phyloP scores from a whole-genome alignment of 2,329 filamentous ascomycete species.

The Aspergillus eucalypticola region DNA sequence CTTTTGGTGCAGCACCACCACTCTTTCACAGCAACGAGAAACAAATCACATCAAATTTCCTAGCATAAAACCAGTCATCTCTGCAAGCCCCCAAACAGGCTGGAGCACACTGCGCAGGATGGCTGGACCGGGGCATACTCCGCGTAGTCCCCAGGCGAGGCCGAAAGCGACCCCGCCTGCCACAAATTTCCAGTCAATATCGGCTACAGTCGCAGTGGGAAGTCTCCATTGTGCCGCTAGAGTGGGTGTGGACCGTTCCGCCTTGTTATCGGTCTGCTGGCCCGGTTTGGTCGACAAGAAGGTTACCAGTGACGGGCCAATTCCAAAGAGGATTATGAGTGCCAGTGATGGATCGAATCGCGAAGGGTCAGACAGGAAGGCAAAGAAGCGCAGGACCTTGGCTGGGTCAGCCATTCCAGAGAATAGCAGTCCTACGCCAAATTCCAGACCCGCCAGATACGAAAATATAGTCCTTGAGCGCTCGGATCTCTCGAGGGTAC shows the following conservation, averaged over 20 bases:
- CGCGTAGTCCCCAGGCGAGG: constrained; percentile 53
- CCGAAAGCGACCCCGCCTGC: constrained; percentile 52
- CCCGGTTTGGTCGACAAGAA: constrained; percentile 35
- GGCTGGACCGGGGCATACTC: constrained; percentile 55
- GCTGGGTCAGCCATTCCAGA: constrained; percentile 53
- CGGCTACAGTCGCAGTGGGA: constrained; percentile 47
- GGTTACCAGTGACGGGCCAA: constrained; percentile 48
- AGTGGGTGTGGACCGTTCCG: constrained; percentile 36
- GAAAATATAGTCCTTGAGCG: constrained; percentile 40
- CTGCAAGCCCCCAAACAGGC: constrained; percentile 50
- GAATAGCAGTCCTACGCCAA: constrained; percentile 54
- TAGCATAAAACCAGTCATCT: constrained; percentile 51
- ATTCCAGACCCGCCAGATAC: constrained; percentile 52
- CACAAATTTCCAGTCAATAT: constrained; percentile 53
- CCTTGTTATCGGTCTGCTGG: constrained; percentile 22
- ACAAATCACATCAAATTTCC: constrained; percentile 37
- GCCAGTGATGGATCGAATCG: constrained; percentile 54
- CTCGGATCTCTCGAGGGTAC: constrained; percentile 29
- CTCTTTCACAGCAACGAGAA: too few species aligned
- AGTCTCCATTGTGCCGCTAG: constrained; percentile 47
- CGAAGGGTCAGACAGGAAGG: constrained; percentile 43
- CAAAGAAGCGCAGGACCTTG: constrained; percentile 55
- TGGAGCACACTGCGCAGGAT: constrained; percentile 49
- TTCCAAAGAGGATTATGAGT: constrained; percentile 52
- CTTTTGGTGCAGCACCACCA: too few species aligned